Percentiles rank a stretch among this genome's conserved stretches.
Evolutionary conservation across 2,329 filamentous ascomycete species (phyloP).

Genomic region (Aspergillus ochraceus): DNA sequence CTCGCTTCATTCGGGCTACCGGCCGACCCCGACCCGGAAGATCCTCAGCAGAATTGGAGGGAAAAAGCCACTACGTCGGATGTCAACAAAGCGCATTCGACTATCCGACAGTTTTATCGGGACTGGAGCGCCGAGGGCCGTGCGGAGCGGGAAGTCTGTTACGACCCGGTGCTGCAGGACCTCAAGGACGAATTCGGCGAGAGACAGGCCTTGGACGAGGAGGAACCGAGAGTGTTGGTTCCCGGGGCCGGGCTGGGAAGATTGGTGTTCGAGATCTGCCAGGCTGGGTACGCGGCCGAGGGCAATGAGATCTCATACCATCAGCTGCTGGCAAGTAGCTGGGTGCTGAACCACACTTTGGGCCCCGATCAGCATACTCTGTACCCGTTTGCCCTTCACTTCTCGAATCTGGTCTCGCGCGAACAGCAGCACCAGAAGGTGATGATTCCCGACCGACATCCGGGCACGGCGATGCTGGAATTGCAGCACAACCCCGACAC

Average conservation of each 20-base stretch:
- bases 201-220: constrained; percentile 28
- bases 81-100: constrained; percentile 88
- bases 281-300: constrained; percentile 70
- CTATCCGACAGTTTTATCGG: constrained; percentile 87
- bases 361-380: constrained; percentile 66
- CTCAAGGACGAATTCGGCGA: constrained; percentile 54
- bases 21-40: constrained; percentile 34
- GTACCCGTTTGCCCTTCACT: constrained; percentile 82
- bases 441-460: constrained; percentile 77
- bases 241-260: constrained; percentile 88
- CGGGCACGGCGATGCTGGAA: constrained; percentile 55
- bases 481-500: constrained; percentile 25
- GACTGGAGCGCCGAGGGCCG: constrained; percentile 86
- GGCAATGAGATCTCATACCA: constrained; percentile 98
- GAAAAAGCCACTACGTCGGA: constrained; percentile 71
- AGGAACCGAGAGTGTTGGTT: constrained; percentile 68
- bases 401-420: constrained; percentile 79
- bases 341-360: constrained; percentile 55
- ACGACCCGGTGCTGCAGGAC: constrained; percentile 68
- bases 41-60: constrained; percentile 61
- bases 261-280: constrained; percentile 82
- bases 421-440: constrained; percentile 73
- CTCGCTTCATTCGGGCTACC: constrained; percentile 66
- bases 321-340: constrained; percentile 81
- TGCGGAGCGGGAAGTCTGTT: constrained; percentile 73